phyloP scores from a whole-genome alignment of 352 stramenopile species.

The Phytopythium ostracodes region DNA sequence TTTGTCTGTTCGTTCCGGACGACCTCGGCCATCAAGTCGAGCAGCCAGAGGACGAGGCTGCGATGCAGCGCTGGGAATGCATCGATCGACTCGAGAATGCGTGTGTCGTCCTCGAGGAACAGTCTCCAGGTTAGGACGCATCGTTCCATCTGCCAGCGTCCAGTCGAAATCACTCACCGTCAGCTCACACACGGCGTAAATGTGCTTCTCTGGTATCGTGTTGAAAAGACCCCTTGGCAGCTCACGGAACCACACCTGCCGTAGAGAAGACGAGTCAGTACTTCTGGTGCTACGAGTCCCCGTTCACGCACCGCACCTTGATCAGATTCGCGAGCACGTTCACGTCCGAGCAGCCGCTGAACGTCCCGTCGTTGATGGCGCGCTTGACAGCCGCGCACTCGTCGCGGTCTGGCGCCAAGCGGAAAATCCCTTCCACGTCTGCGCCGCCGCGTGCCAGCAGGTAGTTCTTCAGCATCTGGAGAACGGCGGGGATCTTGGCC shows the following conservation, averaged over 20 bases:
- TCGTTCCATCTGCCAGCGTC: too few relatives aligned
- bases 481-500: slow-evolving; percentile 59
- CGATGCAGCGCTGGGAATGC: slow-evolving; percentile 30
- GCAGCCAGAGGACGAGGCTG: slow-evolving; percentile 61
- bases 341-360: slow-evolving; percentile 55
- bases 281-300: too few relatives aligned
- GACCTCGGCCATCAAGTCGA: slow-evolving; percentile 70
- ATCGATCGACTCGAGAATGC: slow-evolving; percentile 29
- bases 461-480: slow-evolving; percentile 72
- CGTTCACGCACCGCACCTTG: slow-evolving; percentile 46
- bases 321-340: slow-evolving; percentile 83
- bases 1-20: slow-evolving; percentile 52
- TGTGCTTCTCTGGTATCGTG: slow-evolving; percentile 50
- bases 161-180: slow-evolving; percentile 18
- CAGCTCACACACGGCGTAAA: slow-evolving; percentile 45
- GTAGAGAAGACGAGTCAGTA: background rate
- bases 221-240: slow-evolving; percentile 70
- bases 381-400: slow-evolving; percentile 53
- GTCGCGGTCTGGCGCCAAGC: slow-evolving; percentile 62
- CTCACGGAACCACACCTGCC: slow-evolving; percentile 79
- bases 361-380: slow-evolving; percentile 65
- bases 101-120: slow-evolving; percentile 18
- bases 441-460: slow-evolving; percentile 46
- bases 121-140: background rate
- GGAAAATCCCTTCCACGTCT: slow-evolving; percentile 67